These are phyloP conservation scores for Punica granatum DNA, from an alignment of 345 rosid species.

Conservation along the genomic window DNA sequence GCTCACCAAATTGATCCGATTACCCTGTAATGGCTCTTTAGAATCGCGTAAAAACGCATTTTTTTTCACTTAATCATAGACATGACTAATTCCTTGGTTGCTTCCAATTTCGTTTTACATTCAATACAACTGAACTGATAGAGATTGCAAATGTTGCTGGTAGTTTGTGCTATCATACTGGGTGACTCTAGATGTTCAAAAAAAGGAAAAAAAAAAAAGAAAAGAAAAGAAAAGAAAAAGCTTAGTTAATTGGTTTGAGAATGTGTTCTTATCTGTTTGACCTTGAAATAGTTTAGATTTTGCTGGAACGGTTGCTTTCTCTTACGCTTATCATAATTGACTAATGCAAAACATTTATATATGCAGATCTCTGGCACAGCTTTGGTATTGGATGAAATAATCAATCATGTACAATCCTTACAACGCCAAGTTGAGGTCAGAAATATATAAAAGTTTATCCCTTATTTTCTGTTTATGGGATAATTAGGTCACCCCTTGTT, in stretches of 20 bases:
- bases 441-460: background rate
- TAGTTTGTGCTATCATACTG: background rate
- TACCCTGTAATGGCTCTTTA: background rate
- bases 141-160: background rate
- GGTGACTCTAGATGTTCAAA: background rate
- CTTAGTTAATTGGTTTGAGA: background rate
- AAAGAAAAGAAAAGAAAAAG: too few species aligned
- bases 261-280: background rate
- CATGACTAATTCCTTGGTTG: background rate
- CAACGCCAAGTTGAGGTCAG: constrained; percentile 98
- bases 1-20: background rate
- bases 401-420: constrained; percentile 85
- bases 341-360: constrained; percentile 14
- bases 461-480: too few species aligned
- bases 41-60: background rate
- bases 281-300: background rate
- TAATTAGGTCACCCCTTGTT: background rate
- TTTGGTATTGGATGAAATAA: constrained; percentile 86
- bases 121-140: too few species aligned
- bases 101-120: background rate
- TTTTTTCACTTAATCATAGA: background rate
- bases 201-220: too few species aligned
- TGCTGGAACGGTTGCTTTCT: background rate
- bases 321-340: constrained; percentile 4
- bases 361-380: constrained; percentile 96